A percentile compares a stretch with the other conserved stretches of the same genome.
phyloP scores from a whole-genome alignment of 768 basidiomycete species.

The Brasilioporus rufonigricans region DNA sequence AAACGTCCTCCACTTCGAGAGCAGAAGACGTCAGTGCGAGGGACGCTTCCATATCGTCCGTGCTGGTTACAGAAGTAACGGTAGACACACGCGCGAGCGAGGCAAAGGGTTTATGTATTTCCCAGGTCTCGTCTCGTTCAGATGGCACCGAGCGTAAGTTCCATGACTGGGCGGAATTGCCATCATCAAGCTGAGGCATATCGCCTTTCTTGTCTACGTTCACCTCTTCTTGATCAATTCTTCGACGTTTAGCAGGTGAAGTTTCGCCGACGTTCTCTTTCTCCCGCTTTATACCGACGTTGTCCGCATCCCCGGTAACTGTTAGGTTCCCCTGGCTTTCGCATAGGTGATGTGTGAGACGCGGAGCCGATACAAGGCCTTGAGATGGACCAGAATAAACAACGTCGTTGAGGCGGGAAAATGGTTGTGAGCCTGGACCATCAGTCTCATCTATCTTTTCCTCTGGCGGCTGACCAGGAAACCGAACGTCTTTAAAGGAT shows the following conservation, averaged over 20 bases:
- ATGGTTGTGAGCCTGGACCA: constrained; percentile 6
- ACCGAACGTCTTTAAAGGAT: background rate
- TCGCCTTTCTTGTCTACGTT: background rate
- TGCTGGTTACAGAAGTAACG: background rate
- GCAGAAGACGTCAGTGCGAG: background rate
- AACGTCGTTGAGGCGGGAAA: constrained; percentile 19
- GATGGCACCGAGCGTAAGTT: background rate
- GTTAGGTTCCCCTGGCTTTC: background rate
- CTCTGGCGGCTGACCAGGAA: background rate
- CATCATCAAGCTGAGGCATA: background rate
- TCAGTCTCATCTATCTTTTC: background rate
- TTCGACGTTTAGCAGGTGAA: constrained; percentile 14
- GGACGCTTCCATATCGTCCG: background rate
- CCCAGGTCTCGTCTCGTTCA: background rate
- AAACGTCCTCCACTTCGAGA: background rate
- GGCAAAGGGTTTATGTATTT: background rate
- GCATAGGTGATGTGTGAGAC: background rate
- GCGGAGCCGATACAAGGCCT: background rate
- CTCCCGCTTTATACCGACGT: background rate
- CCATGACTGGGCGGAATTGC: background rate
- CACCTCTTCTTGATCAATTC: constrained; percentile 7
- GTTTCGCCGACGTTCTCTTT: constrained; percentile 3
- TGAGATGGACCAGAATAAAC: background rate
- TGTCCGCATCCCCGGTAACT: background rate
- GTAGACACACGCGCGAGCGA: background rate